Evolutionary conservation across 768 basidiomycete species (phyloP).

Genomic region (Suillus fuscotomentosus): DNA sequence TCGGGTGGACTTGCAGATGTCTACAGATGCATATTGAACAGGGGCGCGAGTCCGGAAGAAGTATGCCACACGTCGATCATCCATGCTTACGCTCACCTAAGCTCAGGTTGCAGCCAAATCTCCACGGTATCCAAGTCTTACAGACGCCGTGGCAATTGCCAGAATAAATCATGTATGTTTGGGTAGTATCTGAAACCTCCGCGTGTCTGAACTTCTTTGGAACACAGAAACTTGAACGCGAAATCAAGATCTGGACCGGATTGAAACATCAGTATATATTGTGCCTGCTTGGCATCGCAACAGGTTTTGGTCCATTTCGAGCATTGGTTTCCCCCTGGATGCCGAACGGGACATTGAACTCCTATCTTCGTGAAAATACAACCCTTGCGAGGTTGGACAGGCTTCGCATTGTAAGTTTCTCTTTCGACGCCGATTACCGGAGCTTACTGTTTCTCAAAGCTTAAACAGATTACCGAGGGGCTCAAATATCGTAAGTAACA

Average conservation of each 20-base stretch:
- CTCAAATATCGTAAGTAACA: slow-evolving; percentile 18
- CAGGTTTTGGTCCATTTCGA: slow-evolving; percentile 18
- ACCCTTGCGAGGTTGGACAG: not conserved
- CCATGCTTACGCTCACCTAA: not conserved
- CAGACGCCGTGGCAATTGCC: not conserved
- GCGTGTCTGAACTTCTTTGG: not conserved
- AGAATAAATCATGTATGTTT: not conserved
- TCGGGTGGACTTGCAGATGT: slow-evolving; percentile 45
- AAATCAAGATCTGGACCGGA: slow-evolving; percentile 21
- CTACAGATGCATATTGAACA: slow-evolving; percentile 30
- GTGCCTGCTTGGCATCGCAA: slow-evolving; percentile 14
- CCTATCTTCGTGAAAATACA: slow-evolving; percentile 22
- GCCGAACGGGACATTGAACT: slow-evolving; percentile 29
- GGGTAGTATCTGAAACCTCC: not conserved
- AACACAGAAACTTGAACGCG: slow-evolving; percentile 21
- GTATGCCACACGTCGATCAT: not conserved
- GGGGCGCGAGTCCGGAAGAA: not conserved
- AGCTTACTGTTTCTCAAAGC: slow-evolving; percentile 14
- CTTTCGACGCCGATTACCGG: not conserved
- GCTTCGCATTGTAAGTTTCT: slow-evolving; percentile 16
- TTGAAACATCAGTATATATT: slow-evolving; percentile 21
- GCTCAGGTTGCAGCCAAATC: slow-evolving; percentile 9
- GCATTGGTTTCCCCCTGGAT: slow-evolving; percentile 42
- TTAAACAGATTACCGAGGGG: slow-evolving; percentile 21
- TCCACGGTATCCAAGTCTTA: not conserved